Percentiles rank a stretch among this genome's conserved stretches.
These are phyloP conservation scores for Chrysanthemum seticuspe DNA, from an alignment of 129 eudicot genomes.

Conservation along the genomic window DNA sequence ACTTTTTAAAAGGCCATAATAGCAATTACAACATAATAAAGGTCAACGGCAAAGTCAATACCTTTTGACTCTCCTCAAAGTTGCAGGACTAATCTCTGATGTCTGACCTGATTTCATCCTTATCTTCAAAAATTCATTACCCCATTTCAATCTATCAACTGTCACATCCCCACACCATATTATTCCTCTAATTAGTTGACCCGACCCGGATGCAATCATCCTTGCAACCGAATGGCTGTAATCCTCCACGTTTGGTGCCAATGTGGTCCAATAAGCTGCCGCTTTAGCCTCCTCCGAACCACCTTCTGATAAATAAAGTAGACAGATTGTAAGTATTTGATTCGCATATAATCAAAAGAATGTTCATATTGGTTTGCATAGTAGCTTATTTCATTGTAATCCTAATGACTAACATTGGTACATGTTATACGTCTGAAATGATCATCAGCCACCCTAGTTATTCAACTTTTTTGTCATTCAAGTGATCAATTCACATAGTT, in stretches of 20 bases:
- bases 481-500: too few species aligned
- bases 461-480: too few species aligned
- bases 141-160: slow-evolving; percentile 84
- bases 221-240: slow-evolving; percentile 66
- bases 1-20: not conserved
- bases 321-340: too few species aligned
- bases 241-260: slow-evolving; percentile 95
- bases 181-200: slow-evolving; percentile 80
- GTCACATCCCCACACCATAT: slow-evolving; percentile 99
- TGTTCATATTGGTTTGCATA: too few species aligned
- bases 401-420: too few species aligned
- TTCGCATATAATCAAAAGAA: too few species aligned
- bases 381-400: too few species aligned
- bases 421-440: too few species aligned
- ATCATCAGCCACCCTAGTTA: too few species aligned
- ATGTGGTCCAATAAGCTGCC: slow-evolving; percentile 86
- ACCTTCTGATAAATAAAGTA: not conserved
- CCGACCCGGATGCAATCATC: slow-evolving; percentile 88
- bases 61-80: slow-evolving; percentile 71
- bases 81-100: slow-evolving; percentile 60
- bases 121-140: slow-evolving; percentile 60
- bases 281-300: slow-evolving; percentile 53
- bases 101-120: slow-evolving; percentile 41
- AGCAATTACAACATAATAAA: not conserved
- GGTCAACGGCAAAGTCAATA: slow-evolving; percentile 24